Conservation (phyloP, 2,329 filamentous ascomycete species). For the Talaromyces islandicus region DNA sequence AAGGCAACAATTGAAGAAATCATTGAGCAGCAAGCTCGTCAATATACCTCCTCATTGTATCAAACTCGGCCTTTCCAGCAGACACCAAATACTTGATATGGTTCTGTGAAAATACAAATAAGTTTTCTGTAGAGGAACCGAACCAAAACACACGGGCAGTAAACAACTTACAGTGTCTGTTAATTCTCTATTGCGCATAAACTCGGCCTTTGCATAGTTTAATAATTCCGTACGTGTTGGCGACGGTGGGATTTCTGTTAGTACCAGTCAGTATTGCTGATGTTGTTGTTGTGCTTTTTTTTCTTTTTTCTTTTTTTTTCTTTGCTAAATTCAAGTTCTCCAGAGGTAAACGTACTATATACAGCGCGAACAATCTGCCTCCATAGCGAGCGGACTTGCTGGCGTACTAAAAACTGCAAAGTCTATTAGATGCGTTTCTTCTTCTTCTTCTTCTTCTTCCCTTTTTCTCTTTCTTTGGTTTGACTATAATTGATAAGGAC, state of each 20-base stretch:
- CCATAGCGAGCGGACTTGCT: constrained; percentile 11
- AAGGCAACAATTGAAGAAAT: no score
- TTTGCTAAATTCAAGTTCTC: neutral
- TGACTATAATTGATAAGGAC: neutral
- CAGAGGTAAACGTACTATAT: constrained; percentile 7
- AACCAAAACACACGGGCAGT: neutral
- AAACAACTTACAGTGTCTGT: constrained; percentile 32
- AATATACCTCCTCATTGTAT: constrained; percentile 42
- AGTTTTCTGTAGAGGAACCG: no score
- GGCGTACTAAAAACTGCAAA: constrained; percentile 11
- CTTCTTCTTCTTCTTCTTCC: neutral
- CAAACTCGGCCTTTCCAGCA: constrained; percentile 42
- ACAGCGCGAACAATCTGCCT: constrained; percentile 12
- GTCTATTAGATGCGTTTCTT: neutral
- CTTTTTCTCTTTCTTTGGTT: neutral
- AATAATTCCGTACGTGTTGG: constrained; percentile 35
- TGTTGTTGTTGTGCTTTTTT: no score
- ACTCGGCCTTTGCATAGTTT: constrained; percentile 39
- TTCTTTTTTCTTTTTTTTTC: no score
- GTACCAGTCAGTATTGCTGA: neutral
- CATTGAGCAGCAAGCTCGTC: constrained; percentile 33
- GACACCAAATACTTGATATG: constrained; percentile 43
- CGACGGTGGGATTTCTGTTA: constrained; percentile 34
- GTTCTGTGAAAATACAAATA: constrained; percentile 10
- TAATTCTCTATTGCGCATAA: constrained; percentile 38